Conservation (phyloP, 306 rosid genomes). For the Phaseolus lunatus region DNA sequence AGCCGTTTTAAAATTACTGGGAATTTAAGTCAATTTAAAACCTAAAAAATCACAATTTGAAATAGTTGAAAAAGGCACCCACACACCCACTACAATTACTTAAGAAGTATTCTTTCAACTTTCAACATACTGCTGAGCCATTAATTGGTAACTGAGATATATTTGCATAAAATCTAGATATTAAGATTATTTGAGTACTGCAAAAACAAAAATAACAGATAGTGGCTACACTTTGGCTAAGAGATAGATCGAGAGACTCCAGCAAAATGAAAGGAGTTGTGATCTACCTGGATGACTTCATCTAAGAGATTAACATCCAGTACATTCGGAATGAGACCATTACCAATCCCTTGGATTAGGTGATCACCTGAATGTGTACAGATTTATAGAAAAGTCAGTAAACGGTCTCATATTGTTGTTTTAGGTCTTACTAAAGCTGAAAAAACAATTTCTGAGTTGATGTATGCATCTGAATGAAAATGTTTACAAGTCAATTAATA, state of each 20-base stretch:
- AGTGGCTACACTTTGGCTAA: neutral
- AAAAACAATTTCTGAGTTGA: neutral
- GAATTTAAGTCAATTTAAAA: neutral
- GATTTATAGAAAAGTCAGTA: conserved; percentile 11
- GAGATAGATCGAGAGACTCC: neutral
- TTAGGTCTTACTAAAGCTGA: conserved; percentile 8
- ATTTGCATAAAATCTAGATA: neutral
- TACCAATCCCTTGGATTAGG: conserved; percentile 82
- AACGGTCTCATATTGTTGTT: neutral
- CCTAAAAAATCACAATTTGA: neutral
- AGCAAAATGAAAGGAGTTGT: neutral
- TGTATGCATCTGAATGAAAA: neutral
- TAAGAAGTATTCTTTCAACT: neutral
- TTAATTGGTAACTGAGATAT: neutral
- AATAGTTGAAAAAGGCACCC: neutral
- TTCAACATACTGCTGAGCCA: neutral
- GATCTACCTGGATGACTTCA: conserved; percentile 66
- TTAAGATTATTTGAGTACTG: neutral
- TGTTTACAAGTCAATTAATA: neutral
- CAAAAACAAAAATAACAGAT: conserved; percentile 6
- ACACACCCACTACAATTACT: neutral
- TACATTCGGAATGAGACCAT: conserved; percentile 65
- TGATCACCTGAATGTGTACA: conserved; percentile 59
- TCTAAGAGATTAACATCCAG: conserved; percentile 66
- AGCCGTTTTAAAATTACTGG: neutral